Evolutionary conservation across 176 grass and related monocot genomes (phyloP), one percentile per base, ranked within the genome.

Genomic region (Stipa capillata): DNA sequence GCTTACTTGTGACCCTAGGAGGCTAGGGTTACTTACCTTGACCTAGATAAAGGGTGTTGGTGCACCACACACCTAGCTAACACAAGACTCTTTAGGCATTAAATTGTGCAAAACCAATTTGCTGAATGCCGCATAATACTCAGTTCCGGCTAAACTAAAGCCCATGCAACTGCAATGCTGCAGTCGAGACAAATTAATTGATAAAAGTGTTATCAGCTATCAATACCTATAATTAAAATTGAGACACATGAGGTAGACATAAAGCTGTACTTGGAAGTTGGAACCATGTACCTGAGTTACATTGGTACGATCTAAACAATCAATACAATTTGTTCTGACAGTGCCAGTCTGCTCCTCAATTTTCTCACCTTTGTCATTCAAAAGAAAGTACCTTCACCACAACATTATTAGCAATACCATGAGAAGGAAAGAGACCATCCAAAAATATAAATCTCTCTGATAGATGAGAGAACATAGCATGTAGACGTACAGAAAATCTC

Each of bases 221-320:
- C 53, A 82, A 39, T 8, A 72, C 29, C 65, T 81, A 32, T 3
- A 47, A 69, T 45, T 32, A 35, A 80, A 69, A 25, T 56, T 84
- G 42, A 62, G 43, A 39, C 10, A 21, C 62, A 55, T 11, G 20
- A 36, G n/a, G 56, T 45, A n/a, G n/a, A n/a, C n/a, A n/a, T n/a
- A n/a, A 88, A 79, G 8, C n/a, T 34, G 68, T 79, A 67, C 37
- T 86, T 23, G 7, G 31, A 81, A 55, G 74, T 67, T 45, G 5
- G 20, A 74, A 53, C n/a, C 21, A 84, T 53, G 52, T 87, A 98
- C 96, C 96, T 99, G 96, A 83, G 96, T 99, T 41, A 99, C 96
- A 91, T 99, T 99, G 33, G 96, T 99, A 65, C 96, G 96, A 83
- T 99, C 96, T 76, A 99, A 89, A 88, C 96, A 99, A 68, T 99